A percentile compares a stretch with the other conserved stretches of the same genome.
These are phyloP conservation scores for Lentinula boryana DNA, from an alignment of 768 basidiomycete species.

Conservation along the genomic window DNA sequence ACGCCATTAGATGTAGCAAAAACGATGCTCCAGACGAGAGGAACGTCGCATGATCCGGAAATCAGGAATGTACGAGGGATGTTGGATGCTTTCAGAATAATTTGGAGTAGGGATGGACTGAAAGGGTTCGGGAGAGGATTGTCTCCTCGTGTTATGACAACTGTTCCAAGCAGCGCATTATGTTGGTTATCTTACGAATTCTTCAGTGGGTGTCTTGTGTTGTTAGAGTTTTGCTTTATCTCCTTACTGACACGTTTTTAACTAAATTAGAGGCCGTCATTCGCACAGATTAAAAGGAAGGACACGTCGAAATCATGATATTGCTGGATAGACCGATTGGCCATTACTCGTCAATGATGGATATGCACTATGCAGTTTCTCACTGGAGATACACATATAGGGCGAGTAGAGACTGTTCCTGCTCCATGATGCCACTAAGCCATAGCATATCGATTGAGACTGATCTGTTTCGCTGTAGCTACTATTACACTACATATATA, in stretches of 20 bases:
- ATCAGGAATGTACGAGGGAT: constrained; percentile 84
- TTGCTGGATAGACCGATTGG: background rate
- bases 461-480: background rate
- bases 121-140: constrained; percentile 85
- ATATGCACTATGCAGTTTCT: background rate
- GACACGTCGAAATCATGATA: background rate
- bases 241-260: constrained; percentile 8
- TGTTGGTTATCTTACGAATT: constrained; percentile 99
- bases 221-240: background rate
- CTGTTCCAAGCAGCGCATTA: constrained; percentile 94
- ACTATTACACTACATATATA: background rate
- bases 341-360: background rate
- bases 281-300: constrained; percentile 35
- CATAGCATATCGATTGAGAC: background rate
- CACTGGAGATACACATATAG: background rate
- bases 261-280: constrained; percentile 52
- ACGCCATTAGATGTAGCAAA: constrained; percentile 98
- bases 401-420: background rate
- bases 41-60: constrained; percentile 77
- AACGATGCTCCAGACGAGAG: constrained; percentile 93
- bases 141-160: constrained; percentile 87
- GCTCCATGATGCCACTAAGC: background rate
- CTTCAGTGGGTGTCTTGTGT: constrained; percentile 69
- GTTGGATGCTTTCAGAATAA: constrained; percentile 82
- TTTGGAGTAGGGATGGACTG: constrained; percentile 80